Evolutionary conservation across 2,329 filamentous ascomycete species (phyloP), one percentile per base, ranked within the genome.

Genomic region (Mycosphaerella sp.): DNA sequence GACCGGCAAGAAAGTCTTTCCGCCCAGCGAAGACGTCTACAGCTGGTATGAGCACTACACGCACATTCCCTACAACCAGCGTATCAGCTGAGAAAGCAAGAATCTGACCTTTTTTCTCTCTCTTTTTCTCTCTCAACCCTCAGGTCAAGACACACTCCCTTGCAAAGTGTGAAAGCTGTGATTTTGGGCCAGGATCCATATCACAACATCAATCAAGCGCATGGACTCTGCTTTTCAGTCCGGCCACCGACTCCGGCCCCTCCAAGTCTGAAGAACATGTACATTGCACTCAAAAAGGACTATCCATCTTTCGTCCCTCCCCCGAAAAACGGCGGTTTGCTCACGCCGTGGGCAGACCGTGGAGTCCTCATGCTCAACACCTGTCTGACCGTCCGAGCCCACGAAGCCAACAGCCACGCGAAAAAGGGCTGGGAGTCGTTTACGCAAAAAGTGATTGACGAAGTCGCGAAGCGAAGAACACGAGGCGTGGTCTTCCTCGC

Each of bases 171-270:
- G 70, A 95, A 95, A 72, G 87, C 87, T 54, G 91, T 98, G 57
- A 90, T 98, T 67, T 73, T 97, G 51, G 93, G 93, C 61, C 93
- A 98, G 75, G 93, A 98, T 70, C 93, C 93, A 2, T 98, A 98
- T 72, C 93, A 98, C 76, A 95, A 95, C 70, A 72, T 83, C 70
- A 95, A 95, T 72, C 93, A 98, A 77, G 93, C 93, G 48, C 93
- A 97, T 71, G 93, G 93, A 42, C 84, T 98, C 55, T 92, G 88
- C 69, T 98, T 98, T 78, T 95, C 89, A 45, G 91, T 97, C 52
- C 87, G 88, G 8, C 85, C 92, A 2, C 93, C 93, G 0, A 95
- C 89, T 0, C 82, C 82, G 3, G 89, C 92, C 1, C 93, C 93
- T 0, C 91, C 92, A 0, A 95, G 89, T 1, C 83, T 98, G 12